A percentile compares a stretch with the other conserved stretches of the same genome.
Conservation (phyloP, 2,329 filamentous ascomycete genomes). For the Colletotrichum navitas region DNA sequence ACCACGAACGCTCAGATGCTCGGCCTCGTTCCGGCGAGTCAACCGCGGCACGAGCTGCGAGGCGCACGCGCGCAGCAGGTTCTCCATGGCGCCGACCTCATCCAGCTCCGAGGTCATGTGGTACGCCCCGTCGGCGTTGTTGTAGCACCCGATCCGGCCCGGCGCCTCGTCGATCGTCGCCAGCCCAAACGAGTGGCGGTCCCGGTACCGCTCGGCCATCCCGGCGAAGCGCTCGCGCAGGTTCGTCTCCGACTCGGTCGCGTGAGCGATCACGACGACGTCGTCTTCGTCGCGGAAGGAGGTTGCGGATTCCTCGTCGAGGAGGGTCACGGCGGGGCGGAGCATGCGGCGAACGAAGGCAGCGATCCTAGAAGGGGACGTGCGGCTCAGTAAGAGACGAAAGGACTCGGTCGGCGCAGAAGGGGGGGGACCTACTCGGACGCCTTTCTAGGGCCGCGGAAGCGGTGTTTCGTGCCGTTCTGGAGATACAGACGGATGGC, state of each 20-base stretch:
- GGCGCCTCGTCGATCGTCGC: constrained; percentile 20
- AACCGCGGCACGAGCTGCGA: constrained; percentile 58
- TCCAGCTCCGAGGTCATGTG: constrained; percentile 51
- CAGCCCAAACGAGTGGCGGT: constrained; percentile 59
- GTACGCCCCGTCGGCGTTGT: constrained; percentile 55
- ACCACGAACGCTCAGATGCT: constrained; percentile 42
- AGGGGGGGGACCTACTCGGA: constrained; percentile 49
- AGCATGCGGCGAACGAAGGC: constrained; percentile 48
- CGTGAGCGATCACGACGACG: constrained; percentile 56
- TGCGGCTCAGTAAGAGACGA: constrained; percentile 32
- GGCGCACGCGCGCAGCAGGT: constrained; percentile 55
- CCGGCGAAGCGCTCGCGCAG: constrained; percentile 49
- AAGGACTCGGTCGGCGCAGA: too few species aligned
- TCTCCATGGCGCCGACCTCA: constrained; percentile 50
- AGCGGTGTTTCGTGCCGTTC: constrained; percentile 52
- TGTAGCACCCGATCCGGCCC: constrained; percentile 54
- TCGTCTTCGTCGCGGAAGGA: constrained; percentile 56
- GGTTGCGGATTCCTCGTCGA: constrained; percentile 48
- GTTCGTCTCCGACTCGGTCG: constrained; percentile 48
- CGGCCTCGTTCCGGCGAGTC: constrained; percentile 59
- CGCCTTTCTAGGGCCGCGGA: constrained; percentile 58
- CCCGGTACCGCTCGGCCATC: constrained; percentile 53
- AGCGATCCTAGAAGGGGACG: constrained; percentile 45
- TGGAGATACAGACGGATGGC: constrained; percentile 58
- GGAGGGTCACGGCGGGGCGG: constrained; percentile 47